Evolutionary conservation across 768 basidiomycete genomes (phyloP).

Genomic region (Trametes punicea): DNA sequence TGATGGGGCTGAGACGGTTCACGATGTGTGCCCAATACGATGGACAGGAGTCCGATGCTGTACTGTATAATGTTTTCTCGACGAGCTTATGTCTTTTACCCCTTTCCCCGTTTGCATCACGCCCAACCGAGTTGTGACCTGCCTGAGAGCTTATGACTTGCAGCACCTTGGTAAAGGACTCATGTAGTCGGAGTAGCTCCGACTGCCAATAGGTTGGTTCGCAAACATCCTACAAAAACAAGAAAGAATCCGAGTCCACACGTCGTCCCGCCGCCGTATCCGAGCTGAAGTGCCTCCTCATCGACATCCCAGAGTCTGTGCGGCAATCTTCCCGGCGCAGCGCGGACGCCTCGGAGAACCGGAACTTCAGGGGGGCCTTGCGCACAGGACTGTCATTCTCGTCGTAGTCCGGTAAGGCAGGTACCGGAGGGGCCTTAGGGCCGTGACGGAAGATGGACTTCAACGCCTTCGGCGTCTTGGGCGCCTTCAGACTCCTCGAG

Average conservation of each 20-base stretch:
- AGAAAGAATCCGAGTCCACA: conserved; percentile 6
- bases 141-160: no score
- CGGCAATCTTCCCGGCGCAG: not conserved
- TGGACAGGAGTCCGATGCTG: not conserved
- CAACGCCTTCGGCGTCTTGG: conserved; percentile 6
- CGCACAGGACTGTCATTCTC: conserved; percentile 2
- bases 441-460: conserved; percentile 12
- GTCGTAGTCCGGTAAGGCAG: not conserved
- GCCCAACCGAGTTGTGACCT: no score
- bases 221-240: conserved; percentile 3
- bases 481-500: conserved; percentile 1
- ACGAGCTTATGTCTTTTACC: no score
- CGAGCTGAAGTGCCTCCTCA: conserved; percentile 1
- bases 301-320: not conserved
- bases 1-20: no score
- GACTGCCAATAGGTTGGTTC: not conserved
- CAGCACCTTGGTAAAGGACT: no score
- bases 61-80: no score
- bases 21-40: not conserved
- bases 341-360: not conserved
- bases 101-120: no score
- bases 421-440: not conserved
- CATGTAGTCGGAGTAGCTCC: no score
- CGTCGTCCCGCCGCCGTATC: not conserved
- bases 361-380: conserved; percentile 2